phyloP scores from a whole-genome alignment of 176 grass and related monocot species.

The Urochloa ruziziensis region DNA sequence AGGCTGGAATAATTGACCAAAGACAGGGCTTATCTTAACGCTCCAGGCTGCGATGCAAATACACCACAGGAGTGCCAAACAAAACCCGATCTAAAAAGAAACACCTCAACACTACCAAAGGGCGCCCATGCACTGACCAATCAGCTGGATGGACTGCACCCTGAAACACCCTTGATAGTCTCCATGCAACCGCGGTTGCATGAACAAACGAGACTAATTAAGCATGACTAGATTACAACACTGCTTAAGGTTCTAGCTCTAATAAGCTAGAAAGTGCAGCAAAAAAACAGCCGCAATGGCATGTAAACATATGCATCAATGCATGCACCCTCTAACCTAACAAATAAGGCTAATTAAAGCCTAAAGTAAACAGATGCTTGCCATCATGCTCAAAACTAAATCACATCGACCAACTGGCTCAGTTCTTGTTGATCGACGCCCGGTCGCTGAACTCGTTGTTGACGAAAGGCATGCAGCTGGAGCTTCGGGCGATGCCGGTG shows the following conservation, averaged over 20 bases:
- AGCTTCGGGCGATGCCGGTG: slow-evolving; percentile 56
- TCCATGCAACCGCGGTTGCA: not conserved
- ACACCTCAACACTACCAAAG: not conserved
- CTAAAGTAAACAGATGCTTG: not conserved
- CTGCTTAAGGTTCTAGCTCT: not conserved
- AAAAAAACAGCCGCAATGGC: slow-evolving; percentile 27
- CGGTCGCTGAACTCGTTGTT: slow-evolving; percentile 43
- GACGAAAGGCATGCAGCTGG: slow-evolving; percentile 87
- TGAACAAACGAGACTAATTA: not conserved
- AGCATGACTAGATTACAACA: not conserved
- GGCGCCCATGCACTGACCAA: not conserved
- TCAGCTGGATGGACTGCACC: not conserved
- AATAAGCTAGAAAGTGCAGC: slow-evolving; percentile 28
- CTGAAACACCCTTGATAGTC: not conserved
- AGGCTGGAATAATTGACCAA: not conserved
- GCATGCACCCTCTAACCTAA: slow-evolving; percentile 23
- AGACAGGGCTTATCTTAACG: not conserved
- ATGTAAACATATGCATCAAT: slow-evolving; percentile 26
- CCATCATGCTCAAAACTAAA: slow-evolving; percentile 18
- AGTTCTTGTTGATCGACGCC: not conserved
- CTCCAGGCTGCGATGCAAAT: not conserved
- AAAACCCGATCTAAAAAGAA: slow-evolving; percentile 20
- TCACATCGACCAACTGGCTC: not conserved
- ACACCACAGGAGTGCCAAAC: not conserved
- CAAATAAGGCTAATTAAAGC: slow-evolving; percentile 2